Base-by-base conservation (phyloP, 2,329 filamentous ascomycete genomes). In the Niveomyces coronatus region DNA sequence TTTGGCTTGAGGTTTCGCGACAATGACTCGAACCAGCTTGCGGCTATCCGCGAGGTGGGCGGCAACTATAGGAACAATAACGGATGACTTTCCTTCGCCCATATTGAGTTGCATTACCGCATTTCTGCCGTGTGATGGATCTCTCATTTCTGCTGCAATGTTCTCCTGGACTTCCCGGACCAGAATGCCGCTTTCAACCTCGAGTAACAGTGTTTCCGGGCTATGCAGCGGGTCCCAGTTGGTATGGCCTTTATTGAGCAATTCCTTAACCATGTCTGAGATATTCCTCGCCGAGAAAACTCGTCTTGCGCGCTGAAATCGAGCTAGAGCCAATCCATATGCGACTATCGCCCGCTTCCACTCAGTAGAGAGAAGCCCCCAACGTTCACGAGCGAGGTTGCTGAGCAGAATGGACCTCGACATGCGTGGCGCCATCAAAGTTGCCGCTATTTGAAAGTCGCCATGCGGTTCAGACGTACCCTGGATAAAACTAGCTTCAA, bases 31-130 rank as follows among this genome's bases (percentile, higher is more conserved):
- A 0, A 73, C 69, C 0, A 84, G 55, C 4, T 54, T 62, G 0
- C 53, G 47, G 0, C 62, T 58, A 35, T 82, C 60, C 0, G 74
- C 71, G 0, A 82, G 52, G 0, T 61, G 53, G 0, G 70, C 56
- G 0, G 72, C 71, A 0, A 80, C 69, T 29, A 82, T 76, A 0
- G 79, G 80, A 0, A 80, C 65, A 35, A 87, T 84, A 2, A 83
- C 73, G 0, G 79, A 80, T 0, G 76, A 76, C 44, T 84, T 85
- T 0, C 79, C 80, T 48, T 81, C 70, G 0, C 80, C 80, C 79
- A 85, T 85, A 44, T 82, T 82, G 3, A 85, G 53, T 47, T 83
- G 77, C 61, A 82, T 68, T 0, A 78, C 68, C 0, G 65, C 53
- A 45, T 78, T 82, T 0, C 51, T 19, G 0, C 47, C 53, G 0